Conservation (phyloP, 2,329 filamentous ascomycete genomes). For the Ophiostoma sp. region DNA sequence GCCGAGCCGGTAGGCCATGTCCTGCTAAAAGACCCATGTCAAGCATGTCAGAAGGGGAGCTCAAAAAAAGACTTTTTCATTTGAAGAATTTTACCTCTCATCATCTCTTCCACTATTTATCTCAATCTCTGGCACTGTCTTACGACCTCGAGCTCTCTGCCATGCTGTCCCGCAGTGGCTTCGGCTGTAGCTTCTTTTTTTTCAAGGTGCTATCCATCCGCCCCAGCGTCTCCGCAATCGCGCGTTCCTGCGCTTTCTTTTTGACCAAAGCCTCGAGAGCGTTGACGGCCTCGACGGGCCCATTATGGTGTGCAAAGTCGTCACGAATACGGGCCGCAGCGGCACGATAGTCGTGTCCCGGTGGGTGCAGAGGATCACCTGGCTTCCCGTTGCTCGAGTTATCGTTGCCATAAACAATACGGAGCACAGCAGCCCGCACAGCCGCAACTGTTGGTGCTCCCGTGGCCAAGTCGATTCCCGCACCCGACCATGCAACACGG, state of each 20-base stretch:
- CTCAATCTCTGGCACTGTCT: background rate
- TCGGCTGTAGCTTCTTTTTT: slow-evolving; percentile 12
- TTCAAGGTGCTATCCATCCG: background rate
- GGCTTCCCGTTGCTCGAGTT: background rate
- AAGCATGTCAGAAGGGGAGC: no score
- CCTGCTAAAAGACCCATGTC: no score
- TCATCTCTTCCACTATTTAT: background rate
- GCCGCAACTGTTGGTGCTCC: slow-evolving; percentile 23
- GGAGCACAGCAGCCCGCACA: slow-evolving; percentile 26
- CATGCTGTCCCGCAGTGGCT: background rate
- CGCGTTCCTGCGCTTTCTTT: background rate
- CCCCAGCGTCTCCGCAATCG: background rate
- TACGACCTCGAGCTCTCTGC: background rate
- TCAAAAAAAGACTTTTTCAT: no score
- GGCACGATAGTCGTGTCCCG: slow-evolving; percentile 19
- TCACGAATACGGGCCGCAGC: slow-evolving; percentile 25
- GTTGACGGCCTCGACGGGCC: slow-evolving; percentile 25
- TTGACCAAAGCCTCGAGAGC: slow-evolving; percentile 27
- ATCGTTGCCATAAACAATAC: slow-evolving; percentile 6
- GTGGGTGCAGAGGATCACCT: background rate
- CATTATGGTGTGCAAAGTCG: slow-evolving; percentile 28
- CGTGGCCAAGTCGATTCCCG: slow-evolving; percentile 31
- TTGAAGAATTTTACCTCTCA: background rate
- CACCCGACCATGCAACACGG: slow-evolving; percentile 32
- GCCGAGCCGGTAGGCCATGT: background rate